Percentiles rank a stretch among this genome's conserved stretches.
These are phyloP conservation scores for Colletotrichum cordylinicola DNA, from an alignment of 2,329 filamentous ascomycete genomes.

Conservation along the genomic window DNA sequence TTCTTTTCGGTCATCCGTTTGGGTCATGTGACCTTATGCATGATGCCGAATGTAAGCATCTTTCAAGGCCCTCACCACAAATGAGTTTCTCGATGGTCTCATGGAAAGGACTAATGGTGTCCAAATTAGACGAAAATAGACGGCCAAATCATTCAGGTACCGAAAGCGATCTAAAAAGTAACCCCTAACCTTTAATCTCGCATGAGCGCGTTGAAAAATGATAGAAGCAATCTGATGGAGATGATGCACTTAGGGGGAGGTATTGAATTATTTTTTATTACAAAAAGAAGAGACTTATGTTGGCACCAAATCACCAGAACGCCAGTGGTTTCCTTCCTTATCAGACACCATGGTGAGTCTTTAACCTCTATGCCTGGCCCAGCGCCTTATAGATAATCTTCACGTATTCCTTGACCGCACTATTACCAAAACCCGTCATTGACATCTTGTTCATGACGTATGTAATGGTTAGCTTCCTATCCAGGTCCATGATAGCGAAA, in stretches of 20 bases:
- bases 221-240: neutral
- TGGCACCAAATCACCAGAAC: too few relatives aligned
- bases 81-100: too few relatives aligned
- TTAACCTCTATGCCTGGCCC: neutral
- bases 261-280: too few relatives aligned
- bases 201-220: too few relatives aligned
- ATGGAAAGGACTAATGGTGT: too few relatives aligned
- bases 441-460: slow-evolving; percentile 53
- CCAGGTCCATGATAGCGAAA: slow-evolving; percentile 45
- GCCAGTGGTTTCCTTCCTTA: neutral
- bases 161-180: too few relatives aligned
- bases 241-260: neutral
- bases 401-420: neutral
- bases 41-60: too few relatives aligned
- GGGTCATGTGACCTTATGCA: neutral
- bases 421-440: neutral
- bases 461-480: slow-evolving; percentile 43
- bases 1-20: neutral
- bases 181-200: too few relatives aligned
- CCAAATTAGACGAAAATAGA: too few relatives aligned
- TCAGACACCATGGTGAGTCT: neutral
- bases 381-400: neutral
- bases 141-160: too few relatives aligned
- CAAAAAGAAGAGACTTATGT: too few relatives aligned
- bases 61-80: too few relatives aligned